Conservation (phyloP, 495 filamentous ascomycete genomes). For the Neurospora discreta region DNA sequence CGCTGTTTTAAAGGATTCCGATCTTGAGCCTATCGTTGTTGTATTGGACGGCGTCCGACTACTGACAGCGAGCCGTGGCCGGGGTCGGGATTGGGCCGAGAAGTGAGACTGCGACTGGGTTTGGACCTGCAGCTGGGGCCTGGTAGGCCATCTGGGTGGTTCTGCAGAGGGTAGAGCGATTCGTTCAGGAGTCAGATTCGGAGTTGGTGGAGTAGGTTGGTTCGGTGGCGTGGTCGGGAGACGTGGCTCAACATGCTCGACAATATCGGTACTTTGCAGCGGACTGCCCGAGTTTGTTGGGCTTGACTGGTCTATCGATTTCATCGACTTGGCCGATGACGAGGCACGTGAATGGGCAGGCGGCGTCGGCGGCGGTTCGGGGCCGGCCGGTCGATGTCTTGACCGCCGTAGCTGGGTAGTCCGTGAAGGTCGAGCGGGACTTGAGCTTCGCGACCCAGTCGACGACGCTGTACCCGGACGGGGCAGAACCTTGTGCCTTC, state of each 20-base stretch:
- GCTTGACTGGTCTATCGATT: constrained; percentile 24
- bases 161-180: constrained; percentile 46
- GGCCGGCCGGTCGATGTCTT: constrained; percentile 11
- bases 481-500: constrained; percentile 44
- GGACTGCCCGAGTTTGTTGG: constrained; percentile 23
- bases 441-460: constrained; percentile 15
- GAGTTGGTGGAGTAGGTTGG: constrained; percentile 57
- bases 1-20: constrained; percentile 67
- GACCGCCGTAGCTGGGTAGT: constrained; percentile 16
- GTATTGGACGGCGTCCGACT: constrained; percentile 36
- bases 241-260: constrained; percentile 6
- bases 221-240: constrained; percentile 46
- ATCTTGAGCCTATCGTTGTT: constrained; percentile 40
- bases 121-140: constrained; percentile 25
- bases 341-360: constrained; percentile 42
- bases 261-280: constrained; percentile 21
- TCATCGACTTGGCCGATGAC: constrained; percentile 32
- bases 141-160: constrained; percentile 20
- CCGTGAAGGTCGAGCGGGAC: constrained; percentile 14
- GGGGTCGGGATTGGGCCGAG: not conserved
- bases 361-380: constrained; percentile 41
- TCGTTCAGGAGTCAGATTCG: constrained; percentile 60
- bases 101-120: not conserved
- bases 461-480: constrained; percentile 30
- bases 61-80: not conserved